Conservation (phyloP, 371 early-diverging fungal species). For the Mortierella sp. region DNA sequence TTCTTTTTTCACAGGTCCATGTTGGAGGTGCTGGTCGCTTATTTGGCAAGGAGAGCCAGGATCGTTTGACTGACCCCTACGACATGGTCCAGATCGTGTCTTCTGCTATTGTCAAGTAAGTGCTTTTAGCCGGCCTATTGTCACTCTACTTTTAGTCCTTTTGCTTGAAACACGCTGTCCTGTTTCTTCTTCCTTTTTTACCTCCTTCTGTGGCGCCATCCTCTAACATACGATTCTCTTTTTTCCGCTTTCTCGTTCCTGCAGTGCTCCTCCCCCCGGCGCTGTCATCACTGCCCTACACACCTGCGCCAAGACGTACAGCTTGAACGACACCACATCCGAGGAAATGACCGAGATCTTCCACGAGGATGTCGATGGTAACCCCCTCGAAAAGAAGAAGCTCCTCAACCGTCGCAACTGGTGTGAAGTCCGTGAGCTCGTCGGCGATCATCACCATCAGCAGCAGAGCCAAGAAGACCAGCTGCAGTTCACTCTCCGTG, state of each 20-base stretch:
- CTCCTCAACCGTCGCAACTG: constrained; percentile 63
- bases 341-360: constrained; percentile 67
- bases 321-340: constrained; percentile 59
- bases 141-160: neutral
- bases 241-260: neutral
- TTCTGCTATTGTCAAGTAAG: constrained; percentile 68
- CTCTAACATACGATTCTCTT: neutral
- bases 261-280: constrained; percentile 57
- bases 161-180: neutral
- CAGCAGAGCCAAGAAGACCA: neutral
- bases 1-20: constrained; percentile 70
- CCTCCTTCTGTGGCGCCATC: neutral
- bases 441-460: neutral
- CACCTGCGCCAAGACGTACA: constrained; percentile 40
- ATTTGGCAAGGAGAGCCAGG: constrained; percentile 61
- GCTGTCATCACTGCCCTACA: constrained; percentile 56
- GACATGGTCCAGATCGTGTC: constrained; percentile 85
- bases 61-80: constrained; percentile 71
- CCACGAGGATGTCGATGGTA: constrained; percentile 62
- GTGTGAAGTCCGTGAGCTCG: constrained; percentile 47
- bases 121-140: neutral
- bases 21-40: constrained; percentile 82
- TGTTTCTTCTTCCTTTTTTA: neutral
- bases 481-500: constrained; percentile 41
- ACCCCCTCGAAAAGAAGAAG: constrained; percentile 52